These are phyloP conservation scores for Ascosphaera pollenicola DNA, from an alignment of 2,329 filamentous ascomycete genomes.

Conservation along the genomic window DNA sequence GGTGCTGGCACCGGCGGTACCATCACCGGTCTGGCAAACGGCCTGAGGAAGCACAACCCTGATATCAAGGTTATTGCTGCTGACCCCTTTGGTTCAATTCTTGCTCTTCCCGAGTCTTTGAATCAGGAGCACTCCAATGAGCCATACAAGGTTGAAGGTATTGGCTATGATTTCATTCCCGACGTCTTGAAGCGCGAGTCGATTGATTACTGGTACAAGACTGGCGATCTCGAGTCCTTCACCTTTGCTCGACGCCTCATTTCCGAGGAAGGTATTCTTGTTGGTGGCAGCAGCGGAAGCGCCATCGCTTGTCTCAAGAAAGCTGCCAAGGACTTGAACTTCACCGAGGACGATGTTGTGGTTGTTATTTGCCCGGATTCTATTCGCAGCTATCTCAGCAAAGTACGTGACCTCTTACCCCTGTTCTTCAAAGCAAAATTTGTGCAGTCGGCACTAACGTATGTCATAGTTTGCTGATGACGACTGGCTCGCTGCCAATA, in stretches of 20 bases:
- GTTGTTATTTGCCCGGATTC: conserved; percentile 88
- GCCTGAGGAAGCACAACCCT: conserved; percentile 68
- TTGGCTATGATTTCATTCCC: conserved; percentile 95
- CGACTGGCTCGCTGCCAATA: conserved; percentile 94
- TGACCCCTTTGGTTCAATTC: conserved; percentile 77
- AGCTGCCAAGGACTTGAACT: conserved; percentile 52
- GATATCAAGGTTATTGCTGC: conserved; percentile 77
- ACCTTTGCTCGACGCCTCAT: conserved; percentile 75
- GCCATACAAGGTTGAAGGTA: conserved; percentile 93
- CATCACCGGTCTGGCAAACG: conserved; percentile 69
- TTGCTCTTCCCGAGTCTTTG: conserved; percentile 57
- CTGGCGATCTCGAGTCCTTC: conserved; percentile 79
- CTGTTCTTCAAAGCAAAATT: conserved; percentile 1
- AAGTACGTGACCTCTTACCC: conserved; percentile 25
- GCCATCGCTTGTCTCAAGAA: conserved; percentile 65
- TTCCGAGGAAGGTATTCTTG: conserved; percentile 77
- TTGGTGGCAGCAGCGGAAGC: conserved; percentile 83
- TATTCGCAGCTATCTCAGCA: conserved; percentile 91
- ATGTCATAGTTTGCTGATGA: conserved; percentile 61
- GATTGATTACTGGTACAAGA: conserved; percentile 97
- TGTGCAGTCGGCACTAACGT: neutral
- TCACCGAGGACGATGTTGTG: conserved; percentile 65
- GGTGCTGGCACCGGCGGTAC: conserved; percentile 92
- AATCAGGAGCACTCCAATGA: conserved; percentile 66
- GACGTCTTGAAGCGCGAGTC: conserved; percentile 63